These are phyloP conservation scores for Neurospora tetrasperma DNA, from an alignment of 495 filamentous ascomycete species.

Conservation along the genomic window DNA sequence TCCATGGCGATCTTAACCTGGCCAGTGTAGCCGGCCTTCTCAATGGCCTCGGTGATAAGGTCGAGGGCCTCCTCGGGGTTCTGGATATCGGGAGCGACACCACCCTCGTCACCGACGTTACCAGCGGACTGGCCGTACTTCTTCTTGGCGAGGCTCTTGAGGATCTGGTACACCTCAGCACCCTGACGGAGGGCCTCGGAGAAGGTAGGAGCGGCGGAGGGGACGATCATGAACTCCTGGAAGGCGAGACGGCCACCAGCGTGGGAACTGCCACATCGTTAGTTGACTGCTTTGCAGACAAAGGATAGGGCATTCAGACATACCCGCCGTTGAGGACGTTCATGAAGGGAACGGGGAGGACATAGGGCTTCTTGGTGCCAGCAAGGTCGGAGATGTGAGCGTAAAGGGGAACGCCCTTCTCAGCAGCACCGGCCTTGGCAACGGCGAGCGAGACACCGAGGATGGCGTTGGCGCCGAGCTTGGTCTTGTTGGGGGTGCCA, in stretches of 20 bases:
- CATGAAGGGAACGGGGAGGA: slow-evolving; percentile 98
- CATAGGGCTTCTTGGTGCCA: slow-evolving; percentile 99
- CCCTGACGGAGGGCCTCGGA: slow-evolving; percentile 92
- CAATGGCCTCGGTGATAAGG: slow-evolving; percentile 90
- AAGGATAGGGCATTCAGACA: slow-evolving; percentile 4
- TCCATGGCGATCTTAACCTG: slow-evolving; percentile 98
- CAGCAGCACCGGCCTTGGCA: slow-evolving; percentile 95
- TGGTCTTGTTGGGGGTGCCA: slow-evolving; percentile 93
- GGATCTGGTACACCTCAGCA: slow-evolving; percentile 93
- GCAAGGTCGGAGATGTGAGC: slow-evolving; percentile 97
- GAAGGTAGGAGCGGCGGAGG: slow-evolving; percentile 73
- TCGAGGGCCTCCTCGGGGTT: slow-evolving; percentile 92
- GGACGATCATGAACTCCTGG: slow-evolving; percentile 99
- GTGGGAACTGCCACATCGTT: slow-evolving; percentile 56
- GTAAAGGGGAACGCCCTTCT: slow-evolving; percentile 97
- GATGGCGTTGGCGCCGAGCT: slow-evolving; percentile 97
- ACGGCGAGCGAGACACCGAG: slow-evolving; percentile 92
- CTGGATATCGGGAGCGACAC: slow-evolving; percentile 98
- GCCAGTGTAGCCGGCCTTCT: slow-evolving; percentile 89
- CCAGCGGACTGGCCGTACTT: slow-evolving; percentile 98
- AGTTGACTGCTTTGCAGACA: slow-evolving; percentile 9
- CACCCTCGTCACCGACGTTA: slow-evolving; percentile 98
- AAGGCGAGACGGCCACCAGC: slow-evolving; percentile 97
- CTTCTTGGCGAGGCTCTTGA: slow-evolving; percentile 97
- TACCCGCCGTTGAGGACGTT: slow-evolving; percentile 97